Conservation (phyloP, 2,329 filamentous ascomycete genomes). For the Ophiocordyceps camponoti-floridani region DNA sequence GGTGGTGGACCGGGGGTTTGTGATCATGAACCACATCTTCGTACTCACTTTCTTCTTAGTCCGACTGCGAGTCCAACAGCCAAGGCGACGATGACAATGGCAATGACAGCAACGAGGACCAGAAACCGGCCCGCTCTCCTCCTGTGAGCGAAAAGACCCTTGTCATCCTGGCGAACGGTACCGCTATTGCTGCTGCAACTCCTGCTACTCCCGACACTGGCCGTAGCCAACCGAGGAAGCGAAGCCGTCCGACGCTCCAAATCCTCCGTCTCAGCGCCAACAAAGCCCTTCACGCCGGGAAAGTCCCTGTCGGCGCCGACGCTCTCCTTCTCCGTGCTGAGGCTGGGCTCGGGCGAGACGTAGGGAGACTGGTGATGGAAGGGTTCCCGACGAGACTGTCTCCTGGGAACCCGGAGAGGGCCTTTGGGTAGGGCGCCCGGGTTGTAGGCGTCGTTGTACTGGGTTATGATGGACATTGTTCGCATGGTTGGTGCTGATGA, state of each 20-base stretch:
- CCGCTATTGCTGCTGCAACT: background rate
- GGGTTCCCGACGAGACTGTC: conserved; percentile 9
- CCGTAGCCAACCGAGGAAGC: conserved; percentile 3
- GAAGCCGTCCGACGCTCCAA: background rate
- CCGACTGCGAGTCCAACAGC: conserved; percentile 22
- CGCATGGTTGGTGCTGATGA: conserved; percentile 10
- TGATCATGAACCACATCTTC: too few species aligned
- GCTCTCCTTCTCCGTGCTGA: background rate
- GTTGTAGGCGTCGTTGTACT: conserved; percentile 11
- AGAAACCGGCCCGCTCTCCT: conserved; percentile 16
- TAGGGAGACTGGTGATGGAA: conserved; percentile 10
- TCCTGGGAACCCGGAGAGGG: conserved; percentile 13
- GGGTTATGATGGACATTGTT: conserved; percentile 18
- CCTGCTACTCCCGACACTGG: conserved; percentile 2
- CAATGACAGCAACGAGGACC: conserved; percentile 10
- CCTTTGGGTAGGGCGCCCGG: conserved; percentile 7
- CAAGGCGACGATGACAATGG: conserved; percentile 15
- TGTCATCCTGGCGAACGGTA: conserved; percentile 2
- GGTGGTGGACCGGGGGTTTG: background rate
- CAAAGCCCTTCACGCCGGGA: too few species aligned
- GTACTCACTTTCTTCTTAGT: conserved; percentile 16
- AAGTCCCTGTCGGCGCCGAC: too few species aligned
- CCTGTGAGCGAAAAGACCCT: conserved; percentile 5
- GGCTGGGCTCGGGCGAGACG: conserved; percentile 1
- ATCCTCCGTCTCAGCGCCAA: conserved; percentile 1